These are phyloP conservation scores for Parastagonospora nodorum DNA, from an alignment of 2,329 filamentous ascomycete genomes.

Conservation along the genomic window DNA sequence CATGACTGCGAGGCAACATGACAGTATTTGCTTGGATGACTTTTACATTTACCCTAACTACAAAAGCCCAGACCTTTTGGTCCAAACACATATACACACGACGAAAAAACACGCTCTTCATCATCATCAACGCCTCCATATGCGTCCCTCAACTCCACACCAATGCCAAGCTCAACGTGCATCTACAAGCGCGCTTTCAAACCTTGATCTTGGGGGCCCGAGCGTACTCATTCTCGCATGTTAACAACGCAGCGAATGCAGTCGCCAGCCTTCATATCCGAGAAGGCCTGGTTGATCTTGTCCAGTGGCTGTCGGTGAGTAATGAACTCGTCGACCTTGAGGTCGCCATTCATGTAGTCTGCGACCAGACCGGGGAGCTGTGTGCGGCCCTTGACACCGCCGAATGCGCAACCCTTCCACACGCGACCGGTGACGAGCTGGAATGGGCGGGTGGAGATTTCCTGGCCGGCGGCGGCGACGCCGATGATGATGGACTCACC, in stretches of 20 bases:
- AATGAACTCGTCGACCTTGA: conserved; percentile 99
- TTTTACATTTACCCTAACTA: too few species aligned
- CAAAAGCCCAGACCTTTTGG: too few species aligned
- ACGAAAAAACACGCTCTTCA: too few species aligned
- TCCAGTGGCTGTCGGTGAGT: conserved; percentile 85
- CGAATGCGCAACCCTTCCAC: conserved; percentile 98
- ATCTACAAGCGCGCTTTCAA: background rate
- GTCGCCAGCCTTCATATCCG: conserved; percentile 93
- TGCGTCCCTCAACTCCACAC: background rate
- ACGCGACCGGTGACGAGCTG: conserved; percentile 97
- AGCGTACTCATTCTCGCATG: conserved; percentile 51
- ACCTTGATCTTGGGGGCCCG: conserved; percentile 10
- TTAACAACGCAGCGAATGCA: conserved; percentile 94
- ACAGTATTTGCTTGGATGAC: too few species aligned
- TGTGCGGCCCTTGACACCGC: conserved; percentile 94
- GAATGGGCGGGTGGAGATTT: conserved; percentile 94
- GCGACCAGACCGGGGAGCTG: conserved; percentile 86
- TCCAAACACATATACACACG: too few species aligned
- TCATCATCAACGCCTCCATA: background rate
- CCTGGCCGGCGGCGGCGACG: conserved; percentile 93
- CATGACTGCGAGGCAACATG: too few species aligned
- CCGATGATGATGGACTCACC: conserved; percentile 97
- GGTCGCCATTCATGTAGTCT: conserved; percentile 85
- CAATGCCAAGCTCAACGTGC: background rate
- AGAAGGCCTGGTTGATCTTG: conserved; percentile 88